Base-by-base conservation (phyloP, 1,139 yeast species). In the Taiozyma onychis region DNA sequence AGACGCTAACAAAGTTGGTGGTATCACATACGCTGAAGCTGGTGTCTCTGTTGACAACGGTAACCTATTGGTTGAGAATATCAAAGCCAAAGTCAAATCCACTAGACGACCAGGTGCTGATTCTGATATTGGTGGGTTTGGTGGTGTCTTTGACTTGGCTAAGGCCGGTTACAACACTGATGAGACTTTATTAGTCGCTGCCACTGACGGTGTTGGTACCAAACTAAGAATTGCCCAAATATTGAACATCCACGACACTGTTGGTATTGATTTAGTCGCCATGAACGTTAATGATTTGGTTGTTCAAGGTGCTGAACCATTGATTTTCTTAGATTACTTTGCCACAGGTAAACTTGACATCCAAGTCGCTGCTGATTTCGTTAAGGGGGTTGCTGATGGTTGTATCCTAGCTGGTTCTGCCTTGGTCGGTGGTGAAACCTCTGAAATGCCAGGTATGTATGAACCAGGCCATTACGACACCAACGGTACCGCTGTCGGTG, bases 381-480 rank as follows among this genome's bases (percentile, higher is more conserved):
- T 95, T 47, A 76, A 82, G 54, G 99, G 99, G 68, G 98, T 95
- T 56, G 97, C 97, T 45, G 87, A 88, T 58, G 99, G 99, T 49
- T 95, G 99, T 76, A 84, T 85, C 57, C 81, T 82, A 61, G 89
- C 99, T 39, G 97, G 96, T 14, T 93, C 99, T 77, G 99, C 99
- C 9, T 77, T 95, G 55, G 97, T 95, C 54, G 99, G 99, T 51
- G 99, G 99, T 59, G 99, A 95, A 71, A 95, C 99, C 46, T 88
- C 96, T 51, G 99, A 95, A 76, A 95, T 95, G 99, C 99, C 99
- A 42, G 99, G 99, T 58, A 89, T 95, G 86, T 95, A 95, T 66
- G 87, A 84, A 52, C 90, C 83, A 52, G 95, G 95, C 44, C 99
- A 95, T 69, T 95, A 95, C 67, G 99, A 95, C 70, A 91, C 97